Conservation (phyloP, 2,329 filamentous ascomycete species). For the Microcyclospora tardicrescens region DNA sequence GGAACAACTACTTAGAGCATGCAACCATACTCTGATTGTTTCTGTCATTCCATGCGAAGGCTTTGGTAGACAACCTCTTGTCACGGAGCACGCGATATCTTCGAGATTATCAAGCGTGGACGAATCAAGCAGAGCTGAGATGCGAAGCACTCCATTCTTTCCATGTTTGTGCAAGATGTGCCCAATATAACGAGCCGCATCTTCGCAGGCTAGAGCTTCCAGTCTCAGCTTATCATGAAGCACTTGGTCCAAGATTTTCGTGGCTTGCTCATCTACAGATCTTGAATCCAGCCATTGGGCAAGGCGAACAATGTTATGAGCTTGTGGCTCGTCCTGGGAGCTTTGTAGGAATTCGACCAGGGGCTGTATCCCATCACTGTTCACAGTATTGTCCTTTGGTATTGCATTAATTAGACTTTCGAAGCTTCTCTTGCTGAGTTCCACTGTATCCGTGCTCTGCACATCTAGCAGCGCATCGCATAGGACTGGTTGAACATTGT, state of each 20-base stretch:
- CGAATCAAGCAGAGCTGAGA: constrained; percentile 1
- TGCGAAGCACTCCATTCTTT: background rate
- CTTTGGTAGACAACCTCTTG: too few relatives aligned
- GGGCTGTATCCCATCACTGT: constrained; percentile 2
- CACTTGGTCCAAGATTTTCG: background rate
- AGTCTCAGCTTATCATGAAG: constrained; percentile 4
- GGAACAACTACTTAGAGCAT: too few relatives aligned
- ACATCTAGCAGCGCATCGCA: background rate
- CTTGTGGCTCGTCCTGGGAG: constrained; percentile 13
- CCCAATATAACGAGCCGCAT: background rate
- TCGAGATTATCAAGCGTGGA: background rate
- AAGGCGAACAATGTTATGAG: constrained; percentile 11
- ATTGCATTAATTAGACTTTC: constrained; percentile 7
- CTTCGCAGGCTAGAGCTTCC: background rate
- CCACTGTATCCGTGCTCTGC: constrained; percentile 4
- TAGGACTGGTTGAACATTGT: background rate
- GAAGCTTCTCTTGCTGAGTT: constrained; percentile 11
- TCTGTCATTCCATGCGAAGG: too few relatives aligned
- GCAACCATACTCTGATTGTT: too few relatives aligned
- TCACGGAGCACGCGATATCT: background rate
- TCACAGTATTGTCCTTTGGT: background rate
- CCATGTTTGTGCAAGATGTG: too few relatives aligned
- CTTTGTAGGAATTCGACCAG: constrained; percentile 14
- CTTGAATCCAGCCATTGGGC: constrained; percentile 10
- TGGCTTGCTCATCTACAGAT: background rate